A percentile compares a stretch with the other conserved stretches of the same genome.
Evolutionary conservation across 352 stramenopile species (phyloP).

Genomic region (Globisporangium nodosum): DNA sequence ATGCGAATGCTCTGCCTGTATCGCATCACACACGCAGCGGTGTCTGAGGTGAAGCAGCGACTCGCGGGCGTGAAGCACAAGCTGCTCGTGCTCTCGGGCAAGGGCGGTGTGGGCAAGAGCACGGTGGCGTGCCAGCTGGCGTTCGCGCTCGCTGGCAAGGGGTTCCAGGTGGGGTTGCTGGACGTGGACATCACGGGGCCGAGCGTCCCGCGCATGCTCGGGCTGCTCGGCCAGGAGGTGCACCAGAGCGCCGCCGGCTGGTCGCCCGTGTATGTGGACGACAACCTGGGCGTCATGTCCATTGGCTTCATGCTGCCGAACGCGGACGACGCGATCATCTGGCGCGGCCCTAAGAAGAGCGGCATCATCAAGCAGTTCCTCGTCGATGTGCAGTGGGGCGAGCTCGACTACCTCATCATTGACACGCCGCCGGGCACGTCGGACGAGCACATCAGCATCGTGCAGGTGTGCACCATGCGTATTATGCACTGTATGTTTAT

Average conservation of each 20-base stretch:
- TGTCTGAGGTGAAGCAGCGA: slow-evolving; percentile 87
- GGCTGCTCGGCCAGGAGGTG: slow-evolving; percentile 90
- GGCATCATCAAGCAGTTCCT: slow-evolving; percentile 99
- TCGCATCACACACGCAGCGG: slow-evolving; percentile 18
- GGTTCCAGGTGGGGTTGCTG: slow-evolving; percentile 95
- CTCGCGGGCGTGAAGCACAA: slow-evolving; percentile 92
- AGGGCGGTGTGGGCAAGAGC: slow-evolving; percentile 99
- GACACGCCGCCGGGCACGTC: slow-evolving; percentile 99
- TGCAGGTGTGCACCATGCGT: slow-evolving; percentile 66
- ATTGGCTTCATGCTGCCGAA: slow-evolving; percentile 99
- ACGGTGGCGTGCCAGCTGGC: slow-evolving; percentile 98
- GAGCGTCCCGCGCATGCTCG: slow-evolving; percentile 97
- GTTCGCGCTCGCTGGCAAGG: slow-evolving; percentile 92
- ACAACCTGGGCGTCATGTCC: slow-evolving; percentile 98
- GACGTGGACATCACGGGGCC: slow-evolving; percentile 99
- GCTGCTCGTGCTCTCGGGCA: slow-evolving; percentile 98
- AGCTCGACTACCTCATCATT: slow-evolving; percentile 99
- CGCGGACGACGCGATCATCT: slow-evolving; percentile 98
- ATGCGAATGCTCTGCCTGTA: too few species aligned
- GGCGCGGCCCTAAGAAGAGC: slow-evolving; percentile 99
- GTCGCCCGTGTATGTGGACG: slow-evolving; percentile 98
- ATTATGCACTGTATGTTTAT: slow-evolving; percentile 1
- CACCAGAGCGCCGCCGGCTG: slow-evolving; percentile 98
- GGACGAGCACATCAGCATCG: slow-evolving; percentile 99
- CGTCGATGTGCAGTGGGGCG: slow-evolving; percentile 98